Evolutionary conservation across 805 yeast species (phyloP).

Genomic region (Saccharomycopsis sp.): DNA sequence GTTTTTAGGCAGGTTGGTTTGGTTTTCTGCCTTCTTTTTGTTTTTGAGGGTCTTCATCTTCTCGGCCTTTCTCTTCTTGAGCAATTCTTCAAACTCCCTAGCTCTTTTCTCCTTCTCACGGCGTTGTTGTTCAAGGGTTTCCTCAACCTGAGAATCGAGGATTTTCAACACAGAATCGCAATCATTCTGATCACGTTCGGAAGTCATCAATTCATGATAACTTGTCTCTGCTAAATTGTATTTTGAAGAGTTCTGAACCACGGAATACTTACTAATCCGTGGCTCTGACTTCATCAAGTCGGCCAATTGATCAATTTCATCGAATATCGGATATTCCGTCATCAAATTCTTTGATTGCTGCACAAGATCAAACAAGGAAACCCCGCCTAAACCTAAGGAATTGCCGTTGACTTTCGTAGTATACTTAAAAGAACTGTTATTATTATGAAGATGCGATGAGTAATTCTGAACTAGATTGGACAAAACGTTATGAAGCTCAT

Average conservation of each 20-base stretch:
- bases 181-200: background rate
- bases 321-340: slow-evolving; percentile 10
- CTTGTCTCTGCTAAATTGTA: background rate
- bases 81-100: slow-evolving; percentile 8
- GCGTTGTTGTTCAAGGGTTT: slow-evolving; percentile 4
- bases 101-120: slow-evolving; percentile 11
- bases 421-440: background rate
- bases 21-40: background rate
- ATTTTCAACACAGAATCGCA: background rate
- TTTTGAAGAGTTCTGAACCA: slow-evolving; percentile 3
- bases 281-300: background rate
- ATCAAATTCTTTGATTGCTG: slow-evolving; percentile 6
- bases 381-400: no score
- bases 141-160: background rate
- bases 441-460: background rate
- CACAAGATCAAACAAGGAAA: slow-evolving; percentile 8
- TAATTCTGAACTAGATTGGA: slow-evolving; percentile 6
- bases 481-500: slow-evolving; percentile 14
- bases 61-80: slow-evolving; percentile 5
- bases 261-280: slow-evolving; percentile 9
- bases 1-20: background rate
- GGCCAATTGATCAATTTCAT: slow-evolving; percentile 15
- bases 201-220: background rate
- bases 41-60: background rate
- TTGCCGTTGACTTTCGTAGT: no score